Evolutionary conservation across 1,284 basidiomycete species (phyloP).

Genomic region (Calocybe gambosa): DNA sequence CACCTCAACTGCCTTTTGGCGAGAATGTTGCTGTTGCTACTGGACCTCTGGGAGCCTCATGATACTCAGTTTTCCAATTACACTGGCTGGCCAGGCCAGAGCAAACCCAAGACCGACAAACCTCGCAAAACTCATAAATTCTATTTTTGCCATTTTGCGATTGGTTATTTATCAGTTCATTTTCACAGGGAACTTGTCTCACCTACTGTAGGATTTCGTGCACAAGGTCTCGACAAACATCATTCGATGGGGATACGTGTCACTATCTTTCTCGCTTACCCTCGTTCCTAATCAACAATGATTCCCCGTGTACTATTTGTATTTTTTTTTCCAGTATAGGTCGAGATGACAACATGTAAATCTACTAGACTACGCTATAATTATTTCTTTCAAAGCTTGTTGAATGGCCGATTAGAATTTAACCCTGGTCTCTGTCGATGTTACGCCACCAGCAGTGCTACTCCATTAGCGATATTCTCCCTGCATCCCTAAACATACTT

Average conservation of each 20-base stretch:
- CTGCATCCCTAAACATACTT: background rate
- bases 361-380: slow-evolving; percentile 31
- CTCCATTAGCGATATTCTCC: background rate
- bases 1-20: slow-evolving; percentile 56
- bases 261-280: slow-evolving; percentile 12
- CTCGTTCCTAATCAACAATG: slow-evolving; percentile 12
- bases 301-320: slow-evolving; percentile 26
- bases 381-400: slow-evolving; percentile 15
- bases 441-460: background rate
- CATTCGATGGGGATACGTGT: slow-evolving; percentile 12
- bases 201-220: slow-evolving; percentile 10
- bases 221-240: slow-evolving; percentile 13
- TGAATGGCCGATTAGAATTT: background rate
- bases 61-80: slow-evolving; percentile 18
- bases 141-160: slow-evolving; percentile 24
- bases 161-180: slow-evolving; percentile 44
- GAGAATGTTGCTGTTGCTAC: slow-evolving; percentile 59
- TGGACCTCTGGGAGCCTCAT: slow-evolving; percentile 45
- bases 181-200: slow-evolving; percentile 35
- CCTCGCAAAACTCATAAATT: slow-evolving; percentile 20
- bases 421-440: background rate
- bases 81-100: slow-evolving; percentile 13
- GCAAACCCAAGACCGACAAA: slow-evolving; percentile 12
- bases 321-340: slow-evolving; percentile 27
- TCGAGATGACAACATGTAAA: slow-evolving; percentile 31